Conservation (phyloP, 129 eudicot species). For the Glebionis coronaria region DNA sequence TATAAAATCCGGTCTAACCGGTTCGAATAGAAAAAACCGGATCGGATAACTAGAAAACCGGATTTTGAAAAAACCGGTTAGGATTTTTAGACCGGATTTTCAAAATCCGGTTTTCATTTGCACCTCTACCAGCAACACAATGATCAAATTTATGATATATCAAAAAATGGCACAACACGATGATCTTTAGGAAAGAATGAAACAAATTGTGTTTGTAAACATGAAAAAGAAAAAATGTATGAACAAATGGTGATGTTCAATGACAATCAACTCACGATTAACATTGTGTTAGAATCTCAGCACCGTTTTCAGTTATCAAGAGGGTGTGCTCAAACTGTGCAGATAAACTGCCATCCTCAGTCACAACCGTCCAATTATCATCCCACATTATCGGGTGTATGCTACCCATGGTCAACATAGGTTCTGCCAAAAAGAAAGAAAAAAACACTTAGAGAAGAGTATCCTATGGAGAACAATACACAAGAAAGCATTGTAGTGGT, state of each 20-base stretch:
- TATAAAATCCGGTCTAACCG: too few relatives aligned
- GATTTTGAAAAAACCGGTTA: too few relatives aligned
- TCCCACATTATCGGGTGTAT: constrained; percentile 81
- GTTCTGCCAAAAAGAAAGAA: constrained; percentile 52
- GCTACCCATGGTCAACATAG: constrained; percentile 91
- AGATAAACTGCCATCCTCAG: constrained; percentile 82
- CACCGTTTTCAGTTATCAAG: constrained; percentile 76
- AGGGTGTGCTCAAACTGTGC: constrained; percentile 97
- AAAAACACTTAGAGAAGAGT: neutral
- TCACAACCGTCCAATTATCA: constrained; percentile 91
- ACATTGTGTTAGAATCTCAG: constrained; percentile 86
- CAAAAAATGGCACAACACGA: constrained; percentile 9
- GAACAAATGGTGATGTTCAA: neutral
- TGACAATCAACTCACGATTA: constrained; percentile 23
- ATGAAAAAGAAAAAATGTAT: neutral
- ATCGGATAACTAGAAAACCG: too few relatives aligned
- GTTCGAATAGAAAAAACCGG: too few relatives aligned
- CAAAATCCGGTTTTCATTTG: too few relatives aligned
- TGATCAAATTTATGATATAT: too few relatives aligned
- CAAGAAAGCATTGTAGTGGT: too few relatives aligned
- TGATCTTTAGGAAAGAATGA: neutral
- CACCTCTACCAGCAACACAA: neutral
- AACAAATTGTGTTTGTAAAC: neutral
- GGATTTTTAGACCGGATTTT: too few relatives aligned
- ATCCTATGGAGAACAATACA: neutral